phyloP scores from a whole-genome alignment of 768 basidiomycete species.

The Gautieria morchelliformis region DNA sequence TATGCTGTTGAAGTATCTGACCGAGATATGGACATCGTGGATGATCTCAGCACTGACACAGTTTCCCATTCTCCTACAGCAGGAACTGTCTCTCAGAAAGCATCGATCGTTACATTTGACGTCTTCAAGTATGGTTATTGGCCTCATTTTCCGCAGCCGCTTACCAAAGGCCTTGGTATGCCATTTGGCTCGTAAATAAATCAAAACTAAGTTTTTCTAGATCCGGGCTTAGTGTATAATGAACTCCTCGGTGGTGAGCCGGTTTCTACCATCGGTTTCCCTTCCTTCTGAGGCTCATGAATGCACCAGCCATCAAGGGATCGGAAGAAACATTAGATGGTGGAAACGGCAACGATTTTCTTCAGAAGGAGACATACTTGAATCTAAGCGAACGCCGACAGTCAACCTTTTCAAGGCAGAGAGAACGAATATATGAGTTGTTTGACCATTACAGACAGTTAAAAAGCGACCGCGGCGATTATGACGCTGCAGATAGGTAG shows the following conservation, averaged over 20 bases:
- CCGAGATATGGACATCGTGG: neutral
- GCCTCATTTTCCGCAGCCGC: constrained; percentile 43
- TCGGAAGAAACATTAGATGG: constrained; percentile 41
- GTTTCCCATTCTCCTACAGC: neutral
- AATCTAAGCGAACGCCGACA: constrained; percentile 42
- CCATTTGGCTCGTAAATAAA: neutral
- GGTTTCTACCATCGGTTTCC: neutral
- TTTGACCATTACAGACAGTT: constrained; percentile 42
- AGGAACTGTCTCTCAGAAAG: neutral
- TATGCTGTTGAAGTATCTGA: neutral
- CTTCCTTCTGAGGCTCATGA: neutral
- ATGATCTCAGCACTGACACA: neutral
- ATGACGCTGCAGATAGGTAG: constrained; percentile 55
- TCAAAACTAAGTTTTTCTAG: constrained; percentile 23
- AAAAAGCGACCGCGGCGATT: constrained; percentile 33
- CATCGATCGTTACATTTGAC: constrained; percentile 32
- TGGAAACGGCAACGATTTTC: constrained; percentile 22
- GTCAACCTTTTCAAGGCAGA: constrained; percentile 41
- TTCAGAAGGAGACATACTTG: constrained; percentile 37
- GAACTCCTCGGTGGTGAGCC: constrained; percentile 49
- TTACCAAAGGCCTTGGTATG: constrained; percentile 45
- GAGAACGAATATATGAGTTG: constrained; percentile 39
- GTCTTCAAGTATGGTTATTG: constrained; percentile 46
- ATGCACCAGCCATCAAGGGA: constrained; percentile 54
- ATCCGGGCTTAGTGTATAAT: constrained; percentile 51